Evolutionary conservation across 345 rosid species (phyloP), one percentile per base, ranked within the genome.

Genomic region (Tarenaya hassleriana): DNA sequence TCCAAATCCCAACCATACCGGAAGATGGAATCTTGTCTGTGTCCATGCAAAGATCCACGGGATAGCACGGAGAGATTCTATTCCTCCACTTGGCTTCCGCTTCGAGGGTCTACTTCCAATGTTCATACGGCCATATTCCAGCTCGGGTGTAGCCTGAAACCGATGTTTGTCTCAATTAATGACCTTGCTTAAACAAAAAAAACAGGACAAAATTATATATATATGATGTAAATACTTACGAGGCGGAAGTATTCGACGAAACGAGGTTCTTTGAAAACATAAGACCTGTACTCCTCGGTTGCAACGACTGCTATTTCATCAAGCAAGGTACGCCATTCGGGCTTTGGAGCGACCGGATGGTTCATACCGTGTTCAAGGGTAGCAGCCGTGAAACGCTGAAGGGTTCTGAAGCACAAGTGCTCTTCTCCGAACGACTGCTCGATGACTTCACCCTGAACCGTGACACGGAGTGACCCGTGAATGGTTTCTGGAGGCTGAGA

Each of bases 21-120:
- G 99, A 52, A 92, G 97, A 74, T 85, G 95, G 63, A 92, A 92
- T 66, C 99, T 79, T 15, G 97, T 92, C 57, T 92, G 99, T 0
- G 99, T 88, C 99, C 99, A 92, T 4, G 99, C 99, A 80, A 92
- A 92, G 60, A 92, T 85, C 99, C 99, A 92, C 16, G 99, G 98
- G 65, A 92, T 92, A 37, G 99, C 99, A 52, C 99, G 84, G 7
- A 92, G 94, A 47, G 95, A 79, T 69, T 85, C 97, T 2, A 92
- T 92, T 34, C 98, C 98, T 19, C 97, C 95, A 35, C 95, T 88
- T 13, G 95, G 95, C 70, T 86, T 88, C 69, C 95, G 51, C 78
- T 88, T 94, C 17, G 99, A 82, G 34, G 99, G 97, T 51, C 97
- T 81, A 45, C 99, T 94, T 55, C 99, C 99, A 9, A 94, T 94